Base-by-base conservation (phyloP, 495 filamentous ascomycete genomes). In the Clavariopsis aquatica region DNA sequence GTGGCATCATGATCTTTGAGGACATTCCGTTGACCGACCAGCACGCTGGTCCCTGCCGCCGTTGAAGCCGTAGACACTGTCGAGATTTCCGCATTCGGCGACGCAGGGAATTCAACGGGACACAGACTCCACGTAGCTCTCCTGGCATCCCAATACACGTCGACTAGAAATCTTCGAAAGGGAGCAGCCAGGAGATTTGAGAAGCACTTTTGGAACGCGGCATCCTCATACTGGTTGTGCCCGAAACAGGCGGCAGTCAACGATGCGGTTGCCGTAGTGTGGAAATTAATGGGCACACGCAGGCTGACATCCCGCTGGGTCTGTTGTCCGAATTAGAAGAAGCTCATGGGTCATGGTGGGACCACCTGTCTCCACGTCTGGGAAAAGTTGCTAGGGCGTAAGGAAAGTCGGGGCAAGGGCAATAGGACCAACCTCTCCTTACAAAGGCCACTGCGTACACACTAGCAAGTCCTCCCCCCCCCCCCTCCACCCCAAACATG, bases 101-200 rank as follows among this genome's bases (percentile, higher is more conserved):
- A 68, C 20, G 75, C 70, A 5, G 61, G 60, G 38, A 78, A 41
- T 57, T 76, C 29, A 9, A 82, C 82, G 0, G 86, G 86, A 65
- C 86, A 89, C 28, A 89, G 80, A 24, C 75, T 82, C 84, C 85
- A 88, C 28, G 74, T 57, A 23, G 73, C 74, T 29, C 78, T 75
- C 27, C 71, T 74, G 19, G 75, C 58, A 57, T 86, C 87, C 86
- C 86, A 89, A 68, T 86, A 89, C 6, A 88, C 57, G 69, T 89
- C 86, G n/a, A 87, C 70, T 31, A 82, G 71, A 29, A 88, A 80
- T 53, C 83, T 78, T 29, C 80, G 77, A 61, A 83, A 87, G n/a
- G 83, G 84, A 9, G 79, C 73, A 0, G 82, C 78, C 2, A 89
- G 76, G 1, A 89, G 75, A 68, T 86, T 87, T 2, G 85, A 87